Conservation (phyloP, 2,329 filamentous ascomycete species). For the Talaromyces funiculosus region DNA sequence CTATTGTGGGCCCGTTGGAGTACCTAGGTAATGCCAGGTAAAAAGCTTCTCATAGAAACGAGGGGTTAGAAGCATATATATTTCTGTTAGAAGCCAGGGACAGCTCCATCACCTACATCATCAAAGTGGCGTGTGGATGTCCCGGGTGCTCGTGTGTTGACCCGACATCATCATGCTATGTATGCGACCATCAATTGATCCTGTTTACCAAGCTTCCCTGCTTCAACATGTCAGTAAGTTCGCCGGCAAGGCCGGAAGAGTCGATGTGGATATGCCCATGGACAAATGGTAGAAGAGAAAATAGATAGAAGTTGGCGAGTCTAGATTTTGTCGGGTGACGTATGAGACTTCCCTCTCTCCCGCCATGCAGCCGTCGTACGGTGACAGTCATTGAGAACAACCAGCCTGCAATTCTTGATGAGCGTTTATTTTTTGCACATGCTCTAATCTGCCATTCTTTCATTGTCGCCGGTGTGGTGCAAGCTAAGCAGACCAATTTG, state of each 20-base stretch:
- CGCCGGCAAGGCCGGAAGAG: background rate
- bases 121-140: background rate
- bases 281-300: background rate
- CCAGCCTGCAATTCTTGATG: background rate
- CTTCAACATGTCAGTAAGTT: background rate
- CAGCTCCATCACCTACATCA: background rate
- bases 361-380: background rate
- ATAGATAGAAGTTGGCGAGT: background rate
- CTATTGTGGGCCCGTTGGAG: background rate
- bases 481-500: background rate
- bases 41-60: background rate
- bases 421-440: background rate
- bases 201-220: background rate
- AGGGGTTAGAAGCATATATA: background rate
- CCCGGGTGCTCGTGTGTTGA: background rate
- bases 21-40: too few relatives aligned
- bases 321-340: background rate
- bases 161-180: conserved; percentile 1
- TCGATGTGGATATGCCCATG: background rate
- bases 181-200: background rate
- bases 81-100: background rate
- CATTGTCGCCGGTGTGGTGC: background rate
- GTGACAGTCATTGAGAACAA: background rate
- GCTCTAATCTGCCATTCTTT: background rate
- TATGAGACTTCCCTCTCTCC: background rate